These are phyloP conservation scores for Zasmidium cellare DNA, from an alignment of 2,329 filamentous ascomycete species.

Conservation along the genomic window DNA sequence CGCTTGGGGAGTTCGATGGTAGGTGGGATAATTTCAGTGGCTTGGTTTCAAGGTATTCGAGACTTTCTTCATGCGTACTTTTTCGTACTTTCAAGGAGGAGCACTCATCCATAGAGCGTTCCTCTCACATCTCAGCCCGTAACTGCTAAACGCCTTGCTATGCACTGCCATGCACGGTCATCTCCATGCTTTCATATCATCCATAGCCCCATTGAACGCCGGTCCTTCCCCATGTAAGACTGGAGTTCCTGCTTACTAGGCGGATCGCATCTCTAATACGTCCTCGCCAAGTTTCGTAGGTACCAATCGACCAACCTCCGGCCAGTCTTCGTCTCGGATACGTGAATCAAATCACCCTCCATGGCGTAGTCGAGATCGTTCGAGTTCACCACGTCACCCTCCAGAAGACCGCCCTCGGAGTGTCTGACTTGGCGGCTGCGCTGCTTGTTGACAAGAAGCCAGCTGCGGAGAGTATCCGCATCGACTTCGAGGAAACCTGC, in stretches of 20 bases:
- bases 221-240: not conserved
- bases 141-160: conserved; percentile 9
- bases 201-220: not conserved
- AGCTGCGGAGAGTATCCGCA: conserved; percentile 91
- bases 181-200: not conserved
- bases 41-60: no score
- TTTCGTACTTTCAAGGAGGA: not conserved
- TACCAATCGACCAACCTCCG: conserved; percentile 99
- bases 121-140: not conserved
- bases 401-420: conserved; percentile 84
- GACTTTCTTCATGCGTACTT: not conserved
- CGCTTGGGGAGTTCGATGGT: no score
- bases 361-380: conserved; percentile 97
- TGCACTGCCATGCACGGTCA: conserved; percentile 7
- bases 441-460: conserved; percentile 97
- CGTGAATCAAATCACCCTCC: conserved; percentile 95
- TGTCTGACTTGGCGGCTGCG: conserved; percentile 94
- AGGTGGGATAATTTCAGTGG: no score
- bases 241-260: not conserved
- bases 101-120: not conserved
- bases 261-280: conserved; percentile 63
- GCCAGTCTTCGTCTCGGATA: conserved; percentile 97
- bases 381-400: conserved; percentile 89
- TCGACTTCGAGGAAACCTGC: conserved; percentile 96
- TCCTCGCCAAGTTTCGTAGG: conserved; percentile 90